Evolutionary conservation across 2,329 filamentous ascomycete genomes (phyloP), one percentile per base, ranked within the genome.

Genomic region (Myriosclerotinia scirpicola): DNA sequence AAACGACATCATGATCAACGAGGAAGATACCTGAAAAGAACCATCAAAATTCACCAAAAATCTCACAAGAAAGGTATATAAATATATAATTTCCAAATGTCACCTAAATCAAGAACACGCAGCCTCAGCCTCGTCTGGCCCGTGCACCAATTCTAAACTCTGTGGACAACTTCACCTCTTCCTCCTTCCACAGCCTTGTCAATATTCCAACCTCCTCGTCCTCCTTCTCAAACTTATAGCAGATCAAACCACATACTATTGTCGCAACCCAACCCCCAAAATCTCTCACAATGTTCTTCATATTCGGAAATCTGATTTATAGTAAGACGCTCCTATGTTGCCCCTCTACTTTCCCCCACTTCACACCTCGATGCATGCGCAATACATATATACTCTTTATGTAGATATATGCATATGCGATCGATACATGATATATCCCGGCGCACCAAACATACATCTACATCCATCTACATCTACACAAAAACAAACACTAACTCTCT

Each of bases 221-320:
- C 48, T 50, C 53, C 40, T 40, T 22, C 20, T 20, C 34, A n/a
- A n/a, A 34, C 46, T 61, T n/a, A 22, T 8, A 54, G 7, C 46
- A 58, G 52, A 44, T 67, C 65, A 38, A 59, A 59, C 15, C 44
- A 48, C 22, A 54, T 52, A 58, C 54, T 46, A 42, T 40, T 40
- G 30, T 26, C 26, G 30, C n/a, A 52, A 46, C 48, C 12, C 42
- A 60, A 36, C 44, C 7, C 56, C 34, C 42, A 38, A 6, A 48
- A 34, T 59, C 75, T 70, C 73, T 73, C 77, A 82, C 79, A 91
- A 82, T 92, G 71, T 85, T 93, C 81, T 88, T 89, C 77, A 85
- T 83, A 68, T 80, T 87, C 70, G 84, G 84, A 64, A 91, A 87
- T 75, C 84, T 95, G 67, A 83, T 95, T 78, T 93, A 94, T 78